A percentile compares a stretch with the other conserved stretches of the same genome.
Conservation (phyloP, 352 stramenopile species). For the Phytophthora pseudosyringae region DNA sequence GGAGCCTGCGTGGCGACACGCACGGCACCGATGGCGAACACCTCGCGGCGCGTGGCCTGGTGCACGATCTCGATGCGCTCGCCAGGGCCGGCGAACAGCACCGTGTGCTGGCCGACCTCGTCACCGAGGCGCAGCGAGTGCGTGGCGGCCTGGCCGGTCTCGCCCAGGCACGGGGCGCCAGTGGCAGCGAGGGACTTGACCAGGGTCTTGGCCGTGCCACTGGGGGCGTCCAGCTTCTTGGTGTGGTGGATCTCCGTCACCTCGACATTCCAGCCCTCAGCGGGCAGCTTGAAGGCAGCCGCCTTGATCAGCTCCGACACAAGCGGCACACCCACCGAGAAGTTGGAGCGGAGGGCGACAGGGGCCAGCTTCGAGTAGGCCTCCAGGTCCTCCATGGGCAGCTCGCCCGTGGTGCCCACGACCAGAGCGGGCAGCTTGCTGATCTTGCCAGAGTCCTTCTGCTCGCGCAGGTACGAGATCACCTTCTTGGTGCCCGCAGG, state of each 20-base stretch:
- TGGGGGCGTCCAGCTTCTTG: constrained; percentile 86
- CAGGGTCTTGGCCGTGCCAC: constrained; percentile 81
- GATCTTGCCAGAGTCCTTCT: constrained; percentile 70
- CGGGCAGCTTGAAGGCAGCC: constrained; percentile 77
- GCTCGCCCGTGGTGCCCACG: constrained; percentile 72
- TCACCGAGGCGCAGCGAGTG: constrained; percentile 82
- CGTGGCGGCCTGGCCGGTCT: constrained; percentile 52
- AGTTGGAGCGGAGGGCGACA: constrained; percentile 84
- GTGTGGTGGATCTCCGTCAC: constrained; percentile 88
- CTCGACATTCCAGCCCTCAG: constrained; percentile 81
- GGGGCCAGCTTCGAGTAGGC: constrained; percentile 65
- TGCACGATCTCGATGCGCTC: constrained; percentile 89
- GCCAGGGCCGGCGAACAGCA: constrained; percentile 77
- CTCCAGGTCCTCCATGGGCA: constrained; percentile 65
- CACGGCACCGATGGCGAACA: constrained; percentile 84
- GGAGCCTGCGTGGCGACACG: constrained; percentile 65
- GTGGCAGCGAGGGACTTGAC: constrained; percentile 70
- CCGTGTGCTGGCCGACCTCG: constrained; percentile 85
- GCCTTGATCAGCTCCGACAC: constrained; percentile 75
- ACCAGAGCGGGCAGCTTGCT: constrained; percentile 77
- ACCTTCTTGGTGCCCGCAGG: constrained; percentile 75
- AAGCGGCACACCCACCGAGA: constrained; percentile 84
- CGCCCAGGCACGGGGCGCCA: constrained; percentile 58
- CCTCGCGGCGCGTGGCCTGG: constrained; percentile 77
- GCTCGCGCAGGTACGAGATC: constrained; percentile 58